Percentiles rank a stretch among this genome's conserved stretches.
These are phyloP conservation scores for Camelina laxa DNA, from an alignment of 345 rosid genomes.

Conservation along the genomic window DNA sequence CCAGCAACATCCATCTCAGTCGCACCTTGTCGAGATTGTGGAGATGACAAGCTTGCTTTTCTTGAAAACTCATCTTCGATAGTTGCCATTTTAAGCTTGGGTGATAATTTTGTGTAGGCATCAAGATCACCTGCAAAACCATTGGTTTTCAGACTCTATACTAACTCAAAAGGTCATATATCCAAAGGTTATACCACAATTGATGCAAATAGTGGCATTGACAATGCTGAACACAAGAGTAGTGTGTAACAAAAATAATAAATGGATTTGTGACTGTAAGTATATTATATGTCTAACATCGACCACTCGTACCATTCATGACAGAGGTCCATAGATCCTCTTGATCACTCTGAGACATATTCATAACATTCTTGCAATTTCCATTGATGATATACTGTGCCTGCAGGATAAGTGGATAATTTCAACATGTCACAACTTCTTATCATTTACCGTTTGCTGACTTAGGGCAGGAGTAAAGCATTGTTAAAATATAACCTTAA, in stretches of 20 bases:
- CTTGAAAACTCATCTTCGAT: conserved; percentile 66
- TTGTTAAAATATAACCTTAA: conserved; percentile 4
- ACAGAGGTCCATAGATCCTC: conserved; percentile 83
- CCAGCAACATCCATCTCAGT: conserved; percentile 59
- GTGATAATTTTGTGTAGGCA: conserved; percentile 64
- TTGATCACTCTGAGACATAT: conserved; percentile 95
- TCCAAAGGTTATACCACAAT: neutral
- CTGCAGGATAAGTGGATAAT: conserved; percentile 51
- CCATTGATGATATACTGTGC: conserved; percentile 93
- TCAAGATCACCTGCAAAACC: conserved; percentile 76
- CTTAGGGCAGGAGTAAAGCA: neutral
- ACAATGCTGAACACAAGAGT: conserved; percentile 22
- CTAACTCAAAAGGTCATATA: neutral
- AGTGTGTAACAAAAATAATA: conserved; percentile 16
- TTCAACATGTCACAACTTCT: neutral
- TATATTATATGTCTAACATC: conserved; percentile 14
- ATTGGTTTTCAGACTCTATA: conserved; percentile 18
- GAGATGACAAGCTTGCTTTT: conserved; percentile 43
- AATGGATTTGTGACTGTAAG: neutral
- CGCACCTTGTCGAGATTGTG: conserved; percentile 49
- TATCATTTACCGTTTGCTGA: neutral
- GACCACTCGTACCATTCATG: conserved; percentile 64
- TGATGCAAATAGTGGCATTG: conserved; percentile 22
- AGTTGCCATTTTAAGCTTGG: conserved; percentile 80
- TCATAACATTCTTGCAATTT: conserved; percentile 94